phyloP scores from a whole-genome alignment of 257 asterid species.

The Anisodus tanguticus region DNA sequence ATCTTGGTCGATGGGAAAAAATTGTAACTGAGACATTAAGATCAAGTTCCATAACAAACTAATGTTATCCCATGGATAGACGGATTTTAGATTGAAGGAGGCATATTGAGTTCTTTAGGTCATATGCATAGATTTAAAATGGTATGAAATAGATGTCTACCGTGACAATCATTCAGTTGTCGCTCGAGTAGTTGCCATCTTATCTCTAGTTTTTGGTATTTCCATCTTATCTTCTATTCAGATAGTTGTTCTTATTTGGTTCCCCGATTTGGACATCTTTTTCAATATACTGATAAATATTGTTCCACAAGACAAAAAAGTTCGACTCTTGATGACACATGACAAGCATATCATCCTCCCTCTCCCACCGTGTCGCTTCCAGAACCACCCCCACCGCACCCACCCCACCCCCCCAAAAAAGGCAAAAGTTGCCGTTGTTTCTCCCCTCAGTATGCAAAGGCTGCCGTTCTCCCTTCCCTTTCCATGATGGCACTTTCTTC shows the following conservation, averaged over 20 bases:
- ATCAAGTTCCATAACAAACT: neutral
- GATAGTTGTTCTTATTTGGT: neutral
- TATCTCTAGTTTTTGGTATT: neutral
- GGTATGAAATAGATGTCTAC: neutral
- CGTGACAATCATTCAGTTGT: neutral
- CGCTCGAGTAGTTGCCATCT: conserved; percentile 8
- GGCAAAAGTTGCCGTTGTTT: neutral
- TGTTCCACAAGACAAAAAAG: neutral
- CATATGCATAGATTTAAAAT: neutral
- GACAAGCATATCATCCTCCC: neutral
- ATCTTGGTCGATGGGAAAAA: neutral
- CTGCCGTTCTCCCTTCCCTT: neutral
- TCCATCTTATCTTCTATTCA: neutral
- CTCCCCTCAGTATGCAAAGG: neutral
- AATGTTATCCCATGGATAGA: neutral
- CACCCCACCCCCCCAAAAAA: neutral
- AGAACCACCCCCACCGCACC: neutral
- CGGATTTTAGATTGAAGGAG: neutral
- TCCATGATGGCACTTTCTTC: neutral
- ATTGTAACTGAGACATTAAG: neutral
- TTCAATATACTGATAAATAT: neutral
- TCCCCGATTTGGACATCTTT: neutral
- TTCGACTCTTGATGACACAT: neutral
- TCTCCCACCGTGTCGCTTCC: neutral
- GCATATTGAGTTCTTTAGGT: neutral